Evolutionary conservation across 768 basidiomycete species (phyloP).

Genomic region (Myochromella boudieri): DNA sequence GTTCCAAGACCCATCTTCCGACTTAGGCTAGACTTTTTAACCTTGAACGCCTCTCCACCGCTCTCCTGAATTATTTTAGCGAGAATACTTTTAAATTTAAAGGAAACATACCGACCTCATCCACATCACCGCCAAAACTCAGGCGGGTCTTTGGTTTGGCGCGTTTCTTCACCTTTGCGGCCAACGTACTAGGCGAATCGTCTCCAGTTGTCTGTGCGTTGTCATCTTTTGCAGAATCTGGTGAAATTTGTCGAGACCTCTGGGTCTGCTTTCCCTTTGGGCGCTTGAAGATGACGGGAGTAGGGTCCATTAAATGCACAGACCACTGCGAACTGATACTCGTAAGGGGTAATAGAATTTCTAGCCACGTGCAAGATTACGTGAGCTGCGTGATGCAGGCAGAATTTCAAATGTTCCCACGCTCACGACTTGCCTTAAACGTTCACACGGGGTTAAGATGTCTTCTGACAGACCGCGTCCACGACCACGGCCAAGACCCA

Average conservation of each 20-base stretch:
- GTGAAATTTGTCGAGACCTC: conserved; percentile 40
- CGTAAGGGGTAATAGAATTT: background rate
- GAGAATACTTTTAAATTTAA: too few relatives aligned
- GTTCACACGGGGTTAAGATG: conserved; percentile 27
- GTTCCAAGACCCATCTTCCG: conserved; percentile 58
- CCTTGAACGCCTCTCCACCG: conserved; percentile 65
- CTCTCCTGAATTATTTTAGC: conserved; percentile 40
- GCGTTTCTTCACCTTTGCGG: conserved; percentile 71
- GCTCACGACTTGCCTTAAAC: conserved; percentile 31
- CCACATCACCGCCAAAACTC: conserved; percentile 72
- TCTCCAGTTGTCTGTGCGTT: conserved; percentile 29
- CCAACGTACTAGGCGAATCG: conserved; percentile 61
- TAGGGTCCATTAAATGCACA: conserved; percentile 47
- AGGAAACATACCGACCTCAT: too few relatives aligned
- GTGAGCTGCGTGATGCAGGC: conserved; percentile 32
- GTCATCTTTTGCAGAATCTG: conserved; percentile 30
- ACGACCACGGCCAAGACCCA: conserved; percentile 44
- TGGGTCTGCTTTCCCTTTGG: conserved; percentile 41
- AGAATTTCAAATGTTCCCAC: conserved; percentile 39
- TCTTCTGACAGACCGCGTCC: conserved; percentile 47
- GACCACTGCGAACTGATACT: too few relatives aligned
- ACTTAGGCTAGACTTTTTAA: conserved; percentile 82
- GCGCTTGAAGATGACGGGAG: conserved; percentile 52
- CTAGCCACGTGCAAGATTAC: conserved; percentile 21
- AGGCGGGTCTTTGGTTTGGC: conserved; percentile 64